phyloP scores from a whole-genome alignment of 2,329 filamentous ascomycete species.

The Clonostachys solani region DNA sequence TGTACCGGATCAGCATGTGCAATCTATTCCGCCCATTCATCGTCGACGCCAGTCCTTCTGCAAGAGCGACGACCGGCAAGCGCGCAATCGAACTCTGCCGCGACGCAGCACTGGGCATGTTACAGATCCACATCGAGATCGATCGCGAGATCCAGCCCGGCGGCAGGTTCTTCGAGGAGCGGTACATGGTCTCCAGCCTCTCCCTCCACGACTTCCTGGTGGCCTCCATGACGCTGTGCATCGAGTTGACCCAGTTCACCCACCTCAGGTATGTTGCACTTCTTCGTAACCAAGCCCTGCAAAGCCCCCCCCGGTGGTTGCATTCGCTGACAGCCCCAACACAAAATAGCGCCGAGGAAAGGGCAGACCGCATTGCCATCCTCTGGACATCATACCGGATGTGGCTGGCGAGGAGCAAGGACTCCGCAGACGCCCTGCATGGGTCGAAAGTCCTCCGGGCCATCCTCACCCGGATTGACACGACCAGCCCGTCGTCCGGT shows the following conservation, averaged over 20 bases:
- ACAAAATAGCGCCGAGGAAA: slow-evolving; percentile 16
- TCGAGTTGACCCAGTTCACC: slow-evolving; percentile 38
- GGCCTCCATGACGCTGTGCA: slow-evolving; percentile 54
- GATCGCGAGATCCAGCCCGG: slow-evolving; percentile 39
- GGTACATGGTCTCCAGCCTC: slow-evolving; percentile 48
- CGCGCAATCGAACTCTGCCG: slow-evolving; percentile 29
- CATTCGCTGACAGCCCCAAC: not conserved
- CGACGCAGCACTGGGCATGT: slow-evolving; percentile 35
- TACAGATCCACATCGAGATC: slow-evolving; percentile 42
- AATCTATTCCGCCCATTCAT: slow-evolving; percentile 46
- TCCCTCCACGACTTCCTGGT: slow-evolving; percentile 54
- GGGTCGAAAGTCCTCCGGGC: slow-evolving; percentile 35
- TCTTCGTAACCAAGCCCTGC: not conserved
- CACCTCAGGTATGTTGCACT: slow-evolving; percentile 24
- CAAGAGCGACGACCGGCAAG: not conserved
- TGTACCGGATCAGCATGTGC: slow-evolving; percentile 43
- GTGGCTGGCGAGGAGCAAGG: slow-evolving; percentile 30
- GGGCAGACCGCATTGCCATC: slow-evolving; percentile 24
- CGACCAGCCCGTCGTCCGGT: not conserved
- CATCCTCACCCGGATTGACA: slow-evolving; percentile 31
- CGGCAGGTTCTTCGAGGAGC: slow-evolving; percentile 45
- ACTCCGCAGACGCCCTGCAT: slow-evolving; percentile 35
- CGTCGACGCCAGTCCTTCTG: slow-evolving; percentile 9
- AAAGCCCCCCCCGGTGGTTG: not conserved
- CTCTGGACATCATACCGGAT: slow-evolving; percentile 34